A percentile compares a stretch with the other conserved stretches of the same genome.
Evolutionary conservation across 202 grass and related monocot genomes (phyloP).

Genomic region (Brachypodium distachyon): DNA sequence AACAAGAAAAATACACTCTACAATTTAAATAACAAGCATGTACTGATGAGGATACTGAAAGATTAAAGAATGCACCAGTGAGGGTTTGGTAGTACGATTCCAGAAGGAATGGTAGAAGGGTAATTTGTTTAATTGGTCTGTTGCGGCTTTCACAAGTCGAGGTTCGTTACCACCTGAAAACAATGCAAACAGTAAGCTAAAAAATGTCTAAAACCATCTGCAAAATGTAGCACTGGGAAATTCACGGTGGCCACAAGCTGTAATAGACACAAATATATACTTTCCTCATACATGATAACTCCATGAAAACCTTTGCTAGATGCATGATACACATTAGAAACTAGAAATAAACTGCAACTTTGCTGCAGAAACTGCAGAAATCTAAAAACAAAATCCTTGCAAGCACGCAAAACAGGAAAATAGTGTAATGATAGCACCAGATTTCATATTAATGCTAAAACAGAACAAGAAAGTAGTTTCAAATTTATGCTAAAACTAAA

Average conservation of each 20-base stretch:
- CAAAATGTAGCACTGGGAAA: neutral
- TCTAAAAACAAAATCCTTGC: neutral
- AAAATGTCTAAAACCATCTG: neutral
- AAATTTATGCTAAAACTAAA: neutral
- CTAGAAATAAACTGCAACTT: neutral
- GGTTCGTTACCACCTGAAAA: conserved; percentile 83
- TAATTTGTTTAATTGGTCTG: conserved; percentile 69
- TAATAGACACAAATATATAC: neutral
- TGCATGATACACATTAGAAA: neutral
- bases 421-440: neutral
- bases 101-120: conserved; percentile 98
- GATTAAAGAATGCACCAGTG: conserved; percentile 48
- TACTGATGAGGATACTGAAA: neutral
- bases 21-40: neutral
- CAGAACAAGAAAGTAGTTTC: neutral
- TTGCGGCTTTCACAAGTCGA: conserved; percentile 75
- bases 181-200: neutral
- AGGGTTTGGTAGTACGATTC: conserved; percentile 92
- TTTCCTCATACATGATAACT: neutral
- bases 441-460: neutral
- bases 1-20: neutral
- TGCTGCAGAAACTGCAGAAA: neutral
- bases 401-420: neutral
- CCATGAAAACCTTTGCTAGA: neutral
- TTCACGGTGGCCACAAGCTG: neutral